These are phyloP conservation scores for Dalbergia cochinchinensis DNA, from an alignment of 306 rosid species.

Conservation along the genomic window DNA sequence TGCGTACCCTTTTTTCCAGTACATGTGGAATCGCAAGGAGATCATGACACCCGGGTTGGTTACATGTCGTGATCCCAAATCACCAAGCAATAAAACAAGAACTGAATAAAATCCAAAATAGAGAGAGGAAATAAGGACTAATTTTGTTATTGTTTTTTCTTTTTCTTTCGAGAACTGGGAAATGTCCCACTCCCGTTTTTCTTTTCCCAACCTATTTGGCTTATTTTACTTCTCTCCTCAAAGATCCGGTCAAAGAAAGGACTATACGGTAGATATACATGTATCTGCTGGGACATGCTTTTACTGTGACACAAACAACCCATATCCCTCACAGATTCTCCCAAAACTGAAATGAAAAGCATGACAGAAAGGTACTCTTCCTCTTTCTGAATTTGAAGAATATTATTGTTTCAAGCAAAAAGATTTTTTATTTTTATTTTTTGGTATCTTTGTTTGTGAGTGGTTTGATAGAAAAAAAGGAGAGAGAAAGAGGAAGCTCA, in stretches of 20 bases:
- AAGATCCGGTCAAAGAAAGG: conserved; percentile 73
- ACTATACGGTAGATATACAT: conserved; percentile 53
- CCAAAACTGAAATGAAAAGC: conserved; percentile 21
- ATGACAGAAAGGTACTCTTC: conserved; percentile 23
- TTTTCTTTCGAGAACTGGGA: conserved; percentile 19
- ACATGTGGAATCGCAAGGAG: conserved; percentile 50
- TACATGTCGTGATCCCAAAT: conserved; percentile 60
- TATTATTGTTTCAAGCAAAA: neutral
- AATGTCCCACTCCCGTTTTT: neutral
- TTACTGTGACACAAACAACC: conserved; percentile 60
- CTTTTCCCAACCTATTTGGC: neutral
- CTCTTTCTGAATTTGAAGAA: conserved; percentile 35
- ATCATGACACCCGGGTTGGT: conserved; percentile 57
- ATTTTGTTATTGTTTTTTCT: neutral
- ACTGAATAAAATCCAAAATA: neutral
- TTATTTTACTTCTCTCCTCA: conserved; percentile 34
- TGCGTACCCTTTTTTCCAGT: conserved; percentile 41
- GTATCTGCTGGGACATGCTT: conserved; percentile 60
- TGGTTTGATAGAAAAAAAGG: neutral
- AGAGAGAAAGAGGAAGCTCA: conserved; percentile 46
- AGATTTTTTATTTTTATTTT: neutral
- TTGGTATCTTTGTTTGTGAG: neutral
- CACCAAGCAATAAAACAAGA: conserved; percentile 35
- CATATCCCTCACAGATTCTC: conserved; percentile 48
- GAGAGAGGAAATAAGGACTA: neutral